Evolutionary conservation across 306 rosid species (phyloP).

Genomic region (Pyrus communis): DNA sequence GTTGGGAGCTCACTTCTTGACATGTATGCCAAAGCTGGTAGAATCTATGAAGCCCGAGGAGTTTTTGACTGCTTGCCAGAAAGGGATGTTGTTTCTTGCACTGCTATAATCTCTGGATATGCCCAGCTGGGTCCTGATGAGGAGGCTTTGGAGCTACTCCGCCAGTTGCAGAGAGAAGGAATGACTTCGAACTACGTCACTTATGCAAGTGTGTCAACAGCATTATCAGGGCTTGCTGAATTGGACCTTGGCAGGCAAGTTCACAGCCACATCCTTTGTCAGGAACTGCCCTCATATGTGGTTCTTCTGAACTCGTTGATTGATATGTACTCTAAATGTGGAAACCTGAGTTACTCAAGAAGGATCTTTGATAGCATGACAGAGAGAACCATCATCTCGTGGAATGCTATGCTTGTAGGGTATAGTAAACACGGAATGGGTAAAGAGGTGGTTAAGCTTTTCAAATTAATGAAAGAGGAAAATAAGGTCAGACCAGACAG

Average conservation of each 20-base stretch:
- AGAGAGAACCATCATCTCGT: slow-evolving; percentile 71
- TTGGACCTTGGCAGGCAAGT: slow-evolving; percentile 84
- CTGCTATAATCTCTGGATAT: slow-evolving; percentile 83
- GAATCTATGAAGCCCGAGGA: slow-evolving; percentile 56
- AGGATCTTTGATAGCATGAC: slow-evolving; percentile 58
- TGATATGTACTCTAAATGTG: slow-evolving; percentile 94
- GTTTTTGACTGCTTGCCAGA: slow-evolving; percentile 69
- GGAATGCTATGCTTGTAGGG: slow-evolving; percentile 91
- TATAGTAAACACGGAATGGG: slow-evolving; percentile 90
- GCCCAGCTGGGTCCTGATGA: slow-evolving; percentile 78
- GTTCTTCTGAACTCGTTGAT: slow-evolving; percentile 84
- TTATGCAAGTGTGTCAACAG: slow-evolving; percentile 67
- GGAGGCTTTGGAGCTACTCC: slow-evolving; percentile 64
- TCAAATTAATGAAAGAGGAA: slow-evolving; percentile 55
- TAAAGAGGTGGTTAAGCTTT: slow-evolving; percentile 70
- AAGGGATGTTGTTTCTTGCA: slow-evolving; percentile 78
- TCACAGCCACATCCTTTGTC: slow-evolving; percentile 65
- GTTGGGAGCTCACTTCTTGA: slow-evolving; percentile 92
- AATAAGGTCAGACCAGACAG: slow-evolving; percentile 58
- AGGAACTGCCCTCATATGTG: slow-evolving; percentile 42
- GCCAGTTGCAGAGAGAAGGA: slow-evolving; percentile 62
- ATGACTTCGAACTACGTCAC: slow-evolving; percentile 78
- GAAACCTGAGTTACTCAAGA: slow-evolving; percentile 59
- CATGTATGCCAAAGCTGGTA: slow-evolving; percentile 83
- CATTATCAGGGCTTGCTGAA: slow-evolving; percentile 82